Conservation (phyloP, 441 rosid species). For the Populus trichocarpa region DNA sequence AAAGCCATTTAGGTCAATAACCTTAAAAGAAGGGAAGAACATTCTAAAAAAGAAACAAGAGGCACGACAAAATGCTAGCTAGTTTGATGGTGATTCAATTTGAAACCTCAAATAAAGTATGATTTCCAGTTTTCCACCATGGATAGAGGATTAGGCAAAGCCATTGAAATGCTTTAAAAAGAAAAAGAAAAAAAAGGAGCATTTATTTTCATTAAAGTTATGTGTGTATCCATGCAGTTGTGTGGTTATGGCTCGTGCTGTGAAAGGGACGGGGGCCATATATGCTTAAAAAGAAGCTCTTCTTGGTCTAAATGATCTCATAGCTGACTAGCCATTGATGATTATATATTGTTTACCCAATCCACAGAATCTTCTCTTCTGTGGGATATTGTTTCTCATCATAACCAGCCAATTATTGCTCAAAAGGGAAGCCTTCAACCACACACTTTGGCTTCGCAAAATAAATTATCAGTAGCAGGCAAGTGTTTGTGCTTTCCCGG, state of each 20-base stretch:
- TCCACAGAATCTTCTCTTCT: no score
- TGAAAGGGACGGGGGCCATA: background rate
- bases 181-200: background rate
- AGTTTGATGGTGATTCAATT: background rate
- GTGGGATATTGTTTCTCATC: no score
- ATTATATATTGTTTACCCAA: no score
- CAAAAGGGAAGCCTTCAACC: no score
- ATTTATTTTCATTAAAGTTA: no score
- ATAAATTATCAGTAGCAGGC: no score
- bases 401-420: no score
- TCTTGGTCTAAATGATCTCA: background rate
- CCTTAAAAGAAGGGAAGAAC: constrained; percentile 41
- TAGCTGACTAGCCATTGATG: background rate
- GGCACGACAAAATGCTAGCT: background rate
- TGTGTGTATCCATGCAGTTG: background rate
- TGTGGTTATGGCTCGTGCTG: background rate
- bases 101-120: background rate
- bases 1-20: constrained; percentile 28
- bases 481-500: no score
- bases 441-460: no score
- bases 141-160: background rate
- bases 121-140: background rate
- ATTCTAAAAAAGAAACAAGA: constrained; percentile 14
- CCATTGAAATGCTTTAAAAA: background rate
- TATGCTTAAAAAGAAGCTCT: background rate